Conservation (phyloP, 108 stramenopile genomes). For the Licmophora abbreviata region DNA sequence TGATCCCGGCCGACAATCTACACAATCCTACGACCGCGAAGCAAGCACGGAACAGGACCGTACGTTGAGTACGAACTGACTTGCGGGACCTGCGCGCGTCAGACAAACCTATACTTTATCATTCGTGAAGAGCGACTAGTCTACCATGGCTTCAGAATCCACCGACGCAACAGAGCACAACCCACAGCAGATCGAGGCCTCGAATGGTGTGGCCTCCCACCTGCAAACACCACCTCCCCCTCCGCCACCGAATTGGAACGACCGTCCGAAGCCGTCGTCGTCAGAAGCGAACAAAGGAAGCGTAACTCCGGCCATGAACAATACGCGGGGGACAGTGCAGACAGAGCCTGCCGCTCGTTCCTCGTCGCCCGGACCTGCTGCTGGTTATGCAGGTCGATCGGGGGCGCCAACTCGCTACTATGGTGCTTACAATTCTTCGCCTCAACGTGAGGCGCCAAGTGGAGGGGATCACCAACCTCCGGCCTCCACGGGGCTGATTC, state of each 20-base stretch:
- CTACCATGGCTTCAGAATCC: too few relatives aligned
- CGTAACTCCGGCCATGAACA: constrained; percentile 41
- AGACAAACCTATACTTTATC: too few relatives aligned
- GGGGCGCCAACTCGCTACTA: constrained; percentile 11
- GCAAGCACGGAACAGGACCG: too few relatives aligned
- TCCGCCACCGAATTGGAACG: constrained; percentile 1
- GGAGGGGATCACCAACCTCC: too few relatives aligned
- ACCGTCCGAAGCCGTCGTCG: not conserved
- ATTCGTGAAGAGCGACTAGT: too few relatives aligned
- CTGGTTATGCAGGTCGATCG: constrained; percentile 8
- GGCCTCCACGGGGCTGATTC: constrained; percentile 56
- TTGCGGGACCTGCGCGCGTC: too few relatives aligned
- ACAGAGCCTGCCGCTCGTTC: constrained; percentile 2
- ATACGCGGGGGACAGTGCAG: constrained; percentile 19
- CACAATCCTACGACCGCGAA: too few relatives aligned
- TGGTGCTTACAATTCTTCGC: not conserved
- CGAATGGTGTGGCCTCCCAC: too few relatives aligned
- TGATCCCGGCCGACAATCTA: too few relatives aligned
- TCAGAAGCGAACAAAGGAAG: constrained; percentile 15
- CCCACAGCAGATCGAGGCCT: too few relatives aligned
- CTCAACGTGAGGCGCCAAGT: not conserved
- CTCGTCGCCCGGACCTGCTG: constrained; percentile 10
- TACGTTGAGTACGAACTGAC: too few relatives aligned
- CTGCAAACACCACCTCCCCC: constrained; percentile 1
- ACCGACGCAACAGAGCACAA: too few relatives aligned